Evolutionary conservation across 2,329 filamentous ascomycete genomes (phyloP).

Genomic region (Aspergillus pseudoglaucus): DNA sequence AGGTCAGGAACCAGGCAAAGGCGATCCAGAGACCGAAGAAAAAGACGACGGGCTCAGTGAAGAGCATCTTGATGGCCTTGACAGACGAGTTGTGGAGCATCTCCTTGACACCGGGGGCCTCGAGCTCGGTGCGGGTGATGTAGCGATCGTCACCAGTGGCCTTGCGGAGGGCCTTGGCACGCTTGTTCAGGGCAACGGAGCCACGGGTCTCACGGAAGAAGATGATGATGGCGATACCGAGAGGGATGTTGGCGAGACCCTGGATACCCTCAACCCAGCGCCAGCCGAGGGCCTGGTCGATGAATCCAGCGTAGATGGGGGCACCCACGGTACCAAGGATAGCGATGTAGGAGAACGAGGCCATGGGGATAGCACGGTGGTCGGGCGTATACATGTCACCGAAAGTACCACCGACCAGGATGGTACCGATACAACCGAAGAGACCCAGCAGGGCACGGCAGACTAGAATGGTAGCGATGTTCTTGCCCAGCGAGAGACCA

Average conservation of each 20-base stretch:
- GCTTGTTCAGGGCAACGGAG: conserved; percentile 42
- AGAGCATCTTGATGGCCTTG: conserved; percentile 46
- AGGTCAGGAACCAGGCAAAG: conserved; percentile 50
- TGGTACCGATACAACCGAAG: conserved; percentile 46
- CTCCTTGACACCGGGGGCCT: conserved; percentile 43
- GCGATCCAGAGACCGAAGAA: conserved; percentile 48
- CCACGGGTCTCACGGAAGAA: conserved; percentile 45
- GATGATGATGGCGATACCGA: conserved; percentile 39
- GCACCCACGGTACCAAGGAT: conserved; percentile 49
- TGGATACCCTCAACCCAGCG: conserved; percentile 50
- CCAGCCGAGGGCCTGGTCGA: conserved; percentile 48
- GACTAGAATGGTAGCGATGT: conserved; percentile 45
- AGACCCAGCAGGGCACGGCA: conserved; percentile 44
- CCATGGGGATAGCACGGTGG: conserved; percentile 43
- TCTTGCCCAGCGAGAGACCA: conserved; percentile 42
- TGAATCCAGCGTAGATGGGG: conserved; percentile 50
- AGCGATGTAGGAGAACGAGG: conserved; percentile 44
- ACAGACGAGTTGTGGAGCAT: conserved; percentile 41
- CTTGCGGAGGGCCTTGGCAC: conserved; percentile 43
- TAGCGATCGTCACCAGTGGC: conserved; percentile 46
- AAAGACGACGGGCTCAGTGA: conserved; percentile 46
- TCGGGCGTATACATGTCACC: conserved; percentile 45
- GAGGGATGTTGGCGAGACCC: conserved; percentile 46
- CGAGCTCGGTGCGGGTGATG: conserved; percentile 46
- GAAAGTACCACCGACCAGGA: conserved; percentile 46